phyloP scores from a whole-genome alignment of 176 grass and related monocot genomes.

The Rhynchospora tenuis region DNA sequence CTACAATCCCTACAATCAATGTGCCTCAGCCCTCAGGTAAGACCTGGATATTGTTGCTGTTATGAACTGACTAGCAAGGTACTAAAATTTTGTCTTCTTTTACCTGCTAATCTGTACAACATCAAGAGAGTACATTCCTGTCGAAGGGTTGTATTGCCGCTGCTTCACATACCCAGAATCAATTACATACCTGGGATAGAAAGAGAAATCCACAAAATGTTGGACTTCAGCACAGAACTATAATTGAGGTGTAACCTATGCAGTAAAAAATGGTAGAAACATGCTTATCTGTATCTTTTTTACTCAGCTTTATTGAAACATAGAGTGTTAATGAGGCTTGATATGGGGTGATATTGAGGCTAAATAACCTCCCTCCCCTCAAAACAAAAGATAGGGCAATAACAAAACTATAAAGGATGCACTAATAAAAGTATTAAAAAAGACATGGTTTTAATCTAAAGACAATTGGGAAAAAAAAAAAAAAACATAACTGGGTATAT shows the following conservation, averaged over 20 bases:
- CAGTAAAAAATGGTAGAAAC: neutral
- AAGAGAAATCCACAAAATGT: neutral
- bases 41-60: neutral
- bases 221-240: neutral
- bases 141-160: slow-evolving; percentile 81
- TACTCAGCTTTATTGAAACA: neutral
- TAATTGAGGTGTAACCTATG: neutral
- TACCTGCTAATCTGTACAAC: slow-evolving; percentile 95
- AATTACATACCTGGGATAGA: slow-evolving; percentile 72
- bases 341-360: neutral
- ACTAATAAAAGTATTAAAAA: neutral
- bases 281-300: neutral
- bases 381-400: neutral
- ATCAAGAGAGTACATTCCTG: slow-evolving; percentile 99
- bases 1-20: neutral
- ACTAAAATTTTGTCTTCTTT: slow-evolving; percentile 13
- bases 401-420: neutral
- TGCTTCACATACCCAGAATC: slow-evolving; percentile 98
- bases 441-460: neutral
- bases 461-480: neutral
- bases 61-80: neutral
- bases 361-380: neutral
- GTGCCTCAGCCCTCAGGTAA: neutral
- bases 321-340: neutral
- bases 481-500: slow-evolving; percentile 34